Percentiles rank a stretch among this genome's conserved stretches.
These are phyloP conservation scores for Amanita fuliginea DNA, from an alignment of 768 basidiomycete genomes.

Conservation along the genomic window DNA sequence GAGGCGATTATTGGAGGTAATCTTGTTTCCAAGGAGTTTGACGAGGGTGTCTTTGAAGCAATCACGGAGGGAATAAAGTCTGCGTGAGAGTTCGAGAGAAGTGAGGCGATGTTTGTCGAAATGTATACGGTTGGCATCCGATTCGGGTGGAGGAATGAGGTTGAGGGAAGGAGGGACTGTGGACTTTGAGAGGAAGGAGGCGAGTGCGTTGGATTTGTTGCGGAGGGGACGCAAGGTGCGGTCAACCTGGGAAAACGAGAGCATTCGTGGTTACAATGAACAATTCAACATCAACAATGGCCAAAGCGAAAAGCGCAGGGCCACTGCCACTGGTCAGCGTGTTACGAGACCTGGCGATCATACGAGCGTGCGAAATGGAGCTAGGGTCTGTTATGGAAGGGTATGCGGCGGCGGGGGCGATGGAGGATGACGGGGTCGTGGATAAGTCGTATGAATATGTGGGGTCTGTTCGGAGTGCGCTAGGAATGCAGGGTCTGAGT, in stretches of 20 bases:
- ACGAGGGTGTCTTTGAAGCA: constrained; percentile 41
- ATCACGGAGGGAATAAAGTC: constrained; percentile 42
- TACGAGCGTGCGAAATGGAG: constrained; percentile 45
- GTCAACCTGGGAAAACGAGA: constrained; percentile 9
- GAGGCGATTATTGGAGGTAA: constrained; percentile 13
- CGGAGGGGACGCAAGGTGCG: constrained; percentile 37
- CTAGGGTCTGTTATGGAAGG: constrained; percentile 17
- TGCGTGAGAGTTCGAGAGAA: constrained; percentile 31
- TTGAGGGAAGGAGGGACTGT: constrained; percentile 20
- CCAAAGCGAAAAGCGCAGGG: constrained; percentile 26
- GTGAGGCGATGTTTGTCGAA: constrained; percentile 22
- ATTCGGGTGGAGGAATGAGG: constrained; percentile 26
- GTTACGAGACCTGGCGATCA: constrained; percentile 61
- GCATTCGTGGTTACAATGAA: no score
- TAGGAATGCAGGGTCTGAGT: constrained; percentile 40
- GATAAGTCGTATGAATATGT: constrained; percentile 50
- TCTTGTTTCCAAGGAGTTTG: background rate
- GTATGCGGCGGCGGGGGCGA: constrained; percentile 16
- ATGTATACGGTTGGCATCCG: constrained; percentile 19
- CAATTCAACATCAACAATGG: background rate
- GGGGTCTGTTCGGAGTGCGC: constrained; percentile 41
- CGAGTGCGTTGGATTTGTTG: constrained; percentile 31
- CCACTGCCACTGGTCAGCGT: constrained; percentile 49
- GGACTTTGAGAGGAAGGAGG: constrained; percentile 11
- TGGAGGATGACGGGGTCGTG: constrained; percentile 17